These are phyloP conservation scores for Torulaspora franciscae DNA, from an alignment of 805 yeast genomes.

Conservation along the genomic window DNA sequence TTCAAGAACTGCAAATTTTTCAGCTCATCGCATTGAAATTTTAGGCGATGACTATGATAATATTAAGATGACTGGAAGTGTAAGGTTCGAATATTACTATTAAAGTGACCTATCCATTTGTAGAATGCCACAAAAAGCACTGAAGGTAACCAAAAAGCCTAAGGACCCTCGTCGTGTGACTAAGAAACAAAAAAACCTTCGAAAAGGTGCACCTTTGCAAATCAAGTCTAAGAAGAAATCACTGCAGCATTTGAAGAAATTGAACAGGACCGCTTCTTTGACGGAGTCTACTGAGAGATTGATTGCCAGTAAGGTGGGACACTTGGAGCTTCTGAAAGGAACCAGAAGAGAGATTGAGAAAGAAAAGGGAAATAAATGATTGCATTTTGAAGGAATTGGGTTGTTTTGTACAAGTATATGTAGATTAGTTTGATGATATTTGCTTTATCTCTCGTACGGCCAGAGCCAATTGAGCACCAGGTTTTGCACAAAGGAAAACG, in stretches of 20 bases:
- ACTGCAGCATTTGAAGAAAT: conserved; percentile 47
- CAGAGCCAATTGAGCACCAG: conserved; percentile 57
- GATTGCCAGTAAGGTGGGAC: conserved; percentile 88
- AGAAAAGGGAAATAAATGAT: conserved; percentile 31
- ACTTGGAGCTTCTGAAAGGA: conserved; percentile 85
- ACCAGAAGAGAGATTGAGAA: conserved; percentile 79
- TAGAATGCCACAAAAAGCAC: conserved; percentile 67
- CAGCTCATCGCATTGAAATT: conserved; percentile 11
- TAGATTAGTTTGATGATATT: conserved; percentile 3
- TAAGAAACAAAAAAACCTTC: conserved; percentile 60
- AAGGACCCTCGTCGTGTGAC: conserved; percentile 44
- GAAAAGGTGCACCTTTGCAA: conserved; percentile 69
- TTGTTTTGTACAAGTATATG: conserved; percentile 8
- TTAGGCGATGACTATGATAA: neutral
- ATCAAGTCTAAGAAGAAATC: conserved; percentile 61
- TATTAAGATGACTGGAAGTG: neutral
- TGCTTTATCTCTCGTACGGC: conserved; percentile 40
- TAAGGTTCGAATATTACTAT: neutral
- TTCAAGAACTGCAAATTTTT: conserved; percentile 6
- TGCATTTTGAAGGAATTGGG: conserved; percentile 3
- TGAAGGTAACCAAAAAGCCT: conserved; percentile 44
- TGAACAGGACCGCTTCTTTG: conserved; percentile 48
- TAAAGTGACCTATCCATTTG: neutral
- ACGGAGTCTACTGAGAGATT: conserved; percentile 72
- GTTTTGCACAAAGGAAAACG: conserved; percentile 73